Evolutionary conservation across 2,329 filamentous ascomycete genomes (phyloP), one percentile per base, ranked within the genome.

Genomic region (Tolypocladium ovalisporum): DNA sequence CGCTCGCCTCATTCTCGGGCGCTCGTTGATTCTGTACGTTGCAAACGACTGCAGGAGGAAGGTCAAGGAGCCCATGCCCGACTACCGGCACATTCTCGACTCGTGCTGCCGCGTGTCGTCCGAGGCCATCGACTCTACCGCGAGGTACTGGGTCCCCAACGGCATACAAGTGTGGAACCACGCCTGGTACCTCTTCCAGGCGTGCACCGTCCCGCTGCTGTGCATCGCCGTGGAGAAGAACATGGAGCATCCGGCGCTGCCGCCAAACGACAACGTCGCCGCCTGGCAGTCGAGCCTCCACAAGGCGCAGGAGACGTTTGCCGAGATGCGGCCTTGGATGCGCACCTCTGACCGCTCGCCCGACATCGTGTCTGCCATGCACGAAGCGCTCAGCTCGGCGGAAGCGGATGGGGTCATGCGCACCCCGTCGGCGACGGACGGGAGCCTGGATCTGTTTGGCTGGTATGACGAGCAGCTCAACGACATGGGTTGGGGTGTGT

Each of bases 141-240:
- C 67, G 2, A 59, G 69, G 7, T 64, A 68, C 61, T 70, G 68
- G 68, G 67, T 62, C 0, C 68, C 66, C 7, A 70, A 69, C 54
- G 62, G 65, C 22, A 61, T 70, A 32, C 68, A 68, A 27, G 67
- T 67, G 19, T 70, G 68, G 68, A 67, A 66, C 59, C 64, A 64
- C 15, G 64, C 62, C 1, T 70, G 67, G 68, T 69, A 69, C 51
- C 63, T 70, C 9, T 70, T 70, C 57, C 67, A 70, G 54, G 67
- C 67, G 5, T 68, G 66, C 52, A 67, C 66, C 53, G 65, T 69
- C 2, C 67, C 66, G 12, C 58, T 70, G 2, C 60, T 70, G 19
- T 62, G 65, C 36, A 64, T 69, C 35, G 63, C 67, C 27, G 64
- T 68, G 32, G 64, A 68, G 34, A 59, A 56, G 35, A 63, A 61